Conservation (phyloP, 2,329 filamentous ascomycete genomes). For the Colletotrichum horii region DNA sequence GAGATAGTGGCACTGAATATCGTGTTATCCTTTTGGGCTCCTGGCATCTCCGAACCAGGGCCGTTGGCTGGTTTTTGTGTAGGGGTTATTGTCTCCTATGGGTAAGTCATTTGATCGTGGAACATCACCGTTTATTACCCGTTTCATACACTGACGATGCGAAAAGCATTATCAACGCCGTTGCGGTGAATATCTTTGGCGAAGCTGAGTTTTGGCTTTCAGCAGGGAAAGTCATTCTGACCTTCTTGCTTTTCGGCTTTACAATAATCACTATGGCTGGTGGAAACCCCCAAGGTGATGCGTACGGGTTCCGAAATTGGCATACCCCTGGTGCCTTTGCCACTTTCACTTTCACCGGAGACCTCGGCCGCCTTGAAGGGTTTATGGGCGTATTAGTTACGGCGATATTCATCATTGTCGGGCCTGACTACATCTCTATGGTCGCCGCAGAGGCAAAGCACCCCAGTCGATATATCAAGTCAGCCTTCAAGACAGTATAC, state of each 20-base stretch:
- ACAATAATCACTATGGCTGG: slow-evolving; percentile 50
- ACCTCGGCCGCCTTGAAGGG: slow-evolving; percentile 71
- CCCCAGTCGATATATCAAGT: slow-evolving; percentile 64
- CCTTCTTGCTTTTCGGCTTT: slow-evolving; percentile 67
- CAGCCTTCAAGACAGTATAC: slow-evolving; percentile 63
- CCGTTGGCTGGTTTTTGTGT: slow-evolving; percentile 25
- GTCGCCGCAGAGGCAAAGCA: slow-evolving; percentile 71
- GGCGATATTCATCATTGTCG: slow-evolving; percentile 67
- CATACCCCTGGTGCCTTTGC: slow-evolving; percentile 18
- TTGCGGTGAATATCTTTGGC: slow-evolving; percentile 44
- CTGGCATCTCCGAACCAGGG: slow-evolving; percentile 14
- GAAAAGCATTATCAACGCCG: slow-evolving; percentile 13
- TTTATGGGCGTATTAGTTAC: slow-evolving; percentile 72
- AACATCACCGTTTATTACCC: background rate
- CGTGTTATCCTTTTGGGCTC: slow-evolving; percentile 27
- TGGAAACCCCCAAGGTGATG: slow-evolving; percentile 26
- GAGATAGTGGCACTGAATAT: slow-evolving; percentile 27
- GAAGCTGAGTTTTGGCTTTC: slow-evolving; percentile 65
- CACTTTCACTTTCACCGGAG: slow-evolving; percentile 40
- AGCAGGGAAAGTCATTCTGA: slow-evolving; percentile 57
- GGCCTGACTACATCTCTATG: slow-evolving; percentile 69
- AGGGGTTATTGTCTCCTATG: slow-evolving; percentile 21
- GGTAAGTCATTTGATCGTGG: background rate
- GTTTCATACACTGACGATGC: background rate
- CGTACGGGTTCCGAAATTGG: slow-evolving; percentile 26